A percentile compares a stretch with the other conserved stretches of the same genome.
phyloP scores from a whole-genome alignment of 345 rosid species.

The Mercurialis annua region DNA sequence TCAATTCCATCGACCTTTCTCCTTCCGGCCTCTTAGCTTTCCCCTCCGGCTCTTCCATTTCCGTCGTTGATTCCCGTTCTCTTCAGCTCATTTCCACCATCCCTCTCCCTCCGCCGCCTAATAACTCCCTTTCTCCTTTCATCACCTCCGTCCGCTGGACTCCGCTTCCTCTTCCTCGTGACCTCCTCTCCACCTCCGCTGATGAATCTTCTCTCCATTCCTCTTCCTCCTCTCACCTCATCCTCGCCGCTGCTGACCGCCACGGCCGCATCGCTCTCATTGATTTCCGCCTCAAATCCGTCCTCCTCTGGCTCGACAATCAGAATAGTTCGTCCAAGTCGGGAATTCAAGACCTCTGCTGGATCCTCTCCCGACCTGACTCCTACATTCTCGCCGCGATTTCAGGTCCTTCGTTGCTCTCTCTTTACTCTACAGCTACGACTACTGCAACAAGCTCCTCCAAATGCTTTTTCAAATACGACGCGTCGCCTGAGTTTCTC shows the following conservation, averaged over 20 bases:
- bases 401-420: slow-evolving; percentile 68
- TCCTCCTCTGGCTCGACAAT: slow-evolving; percentile 60
- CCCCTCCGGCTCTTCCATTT: slow-evolving; percentile 76
- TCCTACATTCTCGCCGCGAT: slow-evolving; percentile 61
- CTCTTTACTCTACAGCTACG: slow-evolving; percentile 46
- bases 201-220: no score
- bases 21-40: slow-evolving; percentile 82
- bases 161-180: slow-evolving; percentile 70
- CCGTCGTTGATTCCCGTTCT: slow-evolving; percentile 71
- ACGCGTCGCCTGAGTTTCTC: slow-evolving; percentile 68
- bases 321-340: slow-evolving; percentile 52
- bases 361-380: slow-evolving; percentile 58
- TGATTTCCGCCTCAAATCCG: slow-evolving; percentile 68
- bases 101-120: slow-evolving; percentile 70
- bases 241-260: slow-evolving; percentile 88
- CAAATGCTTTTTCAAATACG: slow-evolving; percentile 72
- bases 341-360: slow-evolving; percentile 87
- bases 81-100: slow-evolving; percentile 75
- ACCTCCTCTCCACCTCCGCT: slow-evolving; percentile 66
- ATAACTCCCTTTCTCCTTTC: slow-evolving; percentile 67
- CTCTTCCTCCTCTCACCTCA: slow-evolving; percentile 49
- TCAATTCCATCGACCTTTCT: slow-evolving; percentile 76
- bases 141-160: slow-evolving; percentile 85
- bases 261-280: slow-evolving; percentile 86
- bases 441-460: slow-evolving; percentile 30